A percentile compares a stretch with the other conserved stretches of the same genome.
Evolutionary conservation across 345 rosid genomes (phyloP).

Genomic region (Iberis pinnata): DNA sequence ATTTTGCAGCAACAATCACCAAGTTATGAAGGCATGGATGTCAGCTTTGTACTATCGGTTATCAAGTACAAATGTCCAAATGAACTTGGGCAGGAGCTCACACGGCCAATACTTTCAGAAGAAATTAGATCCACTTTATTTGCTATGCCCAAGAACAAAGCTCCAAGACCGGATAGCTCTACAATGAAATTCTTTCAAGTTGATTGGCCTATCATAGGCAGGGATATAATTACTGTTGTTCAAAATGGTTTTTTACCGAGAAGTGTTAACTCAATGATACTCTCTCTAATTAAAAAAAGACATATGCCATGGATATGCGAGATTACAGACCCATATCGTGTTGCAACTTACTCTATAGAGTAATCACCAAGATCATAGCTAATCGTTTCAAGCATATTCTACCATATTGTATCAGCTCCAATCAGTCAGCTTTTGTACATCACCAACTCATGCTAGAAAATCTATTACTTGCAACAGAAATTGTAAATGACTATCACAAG

Average conservation of each 20-base stretch:
- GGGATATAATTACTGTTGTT: too few species aligned
- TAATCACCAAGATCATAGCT: background rate
- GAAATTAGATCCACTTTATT: too few species aligned
- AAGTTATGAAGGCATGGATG: too few species aligned
- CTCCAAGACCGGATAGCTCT: too few species aligned
- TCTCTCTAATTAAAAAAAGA: background rate
- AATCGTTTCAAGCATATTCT: background rate
- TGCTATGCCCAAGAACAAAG: too few species aligned
- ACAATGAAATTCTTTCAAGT: too few species aligned
- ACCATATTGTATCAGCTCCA: background rate
- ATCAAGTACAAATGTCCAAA: too few species aligned
- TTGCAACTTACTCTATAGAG: background rate
- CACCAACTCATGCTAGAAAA: background rate
- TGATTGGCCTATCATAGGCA: too few species aligned
- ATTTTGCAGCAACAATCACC: too few species aligned
- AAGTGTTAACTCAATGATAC: background rate
- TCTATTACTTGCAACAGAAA: background rate
- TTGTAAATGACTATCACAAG: background rate
- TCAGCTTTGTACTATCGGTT: too few species aligned
- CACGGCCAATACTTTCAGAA: too few species aligned
- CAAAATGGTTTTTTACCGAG: background rate
- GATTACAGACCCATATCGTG: background rate
- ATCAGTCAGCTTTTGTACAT: background rate
- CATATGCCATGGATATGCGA: background rate
- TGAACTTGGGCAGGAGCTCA: too few species aligned